These are phyloP conservation scores for thale cress (Arabidopsis thaliana) DNA, from an alignment of 345 rosid genomes.

Conservation along the genomic window TAIR10.1 NC_003074.8:22769501-22770000, in stretches of 20 bases:
- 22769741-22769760: constrained; percentile 65
- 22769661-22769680: constrained; percentile 54
- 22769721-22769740: constrained; percentile 66
- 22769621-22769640: constrained; percentile 62
- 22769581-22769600: constrained; percentile 60
- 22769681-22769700: constrained; percentile 59
- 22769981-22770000: constrained; percentile 56
- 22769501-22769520: constrained; percentile 60
- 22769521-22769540: constrained; percentile 71
- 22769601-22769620: constrained; percentile 66
- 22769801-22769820: constrained; percentile 64
- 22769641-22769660: constrained; percentile 67
- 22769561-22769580: constrained; percentile 60
- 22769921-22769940: constrained; percentile 73
- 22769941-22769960: constrained; percentile 66
- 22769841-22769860: constrained; percentile 55
- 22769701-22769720: constrained; percentile 68
- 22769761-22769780: constrained; percentile 55
- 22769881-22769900: constrained; percentile 56
- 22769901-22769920: constrained; percentile 62
- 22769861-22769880: constrained; percentile 62
- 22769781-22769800: constrained; percentile 62
- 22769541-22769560: constrained; percentile 60
- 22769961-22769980: constrained; percentile 56
- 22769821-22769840: constrained; percentile 66